Base-by-base conservation (phyloP, 2,329 filamentous ascomycete species). In the Daldinia sp. region DNA sequence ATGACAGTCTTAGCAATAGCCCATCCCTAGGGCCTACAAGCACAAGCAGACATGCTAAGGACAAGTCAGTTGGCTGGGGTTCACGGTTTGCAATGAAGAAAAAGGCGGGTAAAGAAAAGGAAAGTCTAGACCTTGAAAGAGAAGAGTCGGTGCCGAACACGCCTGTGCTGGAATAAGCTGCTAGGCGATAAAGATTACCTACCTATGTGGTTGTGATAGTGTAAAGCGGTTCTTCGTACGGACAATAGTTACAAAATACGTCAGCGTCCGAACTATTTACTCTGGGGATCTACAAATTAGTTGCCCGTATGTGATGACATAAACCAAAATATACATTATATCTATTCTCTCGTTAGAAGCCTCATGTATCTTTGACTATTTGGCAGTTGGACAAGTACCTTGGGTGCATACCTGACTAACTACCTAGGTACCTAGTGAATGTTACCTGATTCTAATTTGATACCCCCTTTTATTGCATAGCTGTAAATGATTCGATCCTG, bases 81-180 rank as follows among this genome's bases (percentile, higher is more conserved):
- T 77, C 75, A 37, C 83, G 86, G 72, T 88, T 88, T 76, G 84
- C 86, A 48, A 87, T 87, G 75, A 88, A 87, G 79, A 89, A 88
- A 81, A 88, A 87, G 78, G 20, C 74, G 0, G 85, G 83, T 70
- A 87, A 84, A 72, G 85, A 87, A 50, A 87, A 85, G 79, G 86
- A 88, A 73, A 87, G 85, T 71, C 73, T 86, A 70, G 87, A 89
- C 51, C 75, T 85, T 28, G 87, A 89, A 42, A 76, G 81, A 62
- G 78, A 80, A 18, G 75, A 77, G 6, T 70, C 72, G n/a, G 67
- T 58, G 18, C 72, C 74, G 20, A 67, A 39, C 35, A 77, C 74
- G 23, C 71, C 72, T 41, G 44, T 67, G 28, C 37, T 72, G 13
- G 74, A 68, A 26, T 72, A 76, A 72, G 13, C 20, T 56, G 13